These are phyloP conservation scores for Carex littledalei DNA, from an alignment of 176 grass and related monocot genomes.

Conservation along the genomic window DNA sequence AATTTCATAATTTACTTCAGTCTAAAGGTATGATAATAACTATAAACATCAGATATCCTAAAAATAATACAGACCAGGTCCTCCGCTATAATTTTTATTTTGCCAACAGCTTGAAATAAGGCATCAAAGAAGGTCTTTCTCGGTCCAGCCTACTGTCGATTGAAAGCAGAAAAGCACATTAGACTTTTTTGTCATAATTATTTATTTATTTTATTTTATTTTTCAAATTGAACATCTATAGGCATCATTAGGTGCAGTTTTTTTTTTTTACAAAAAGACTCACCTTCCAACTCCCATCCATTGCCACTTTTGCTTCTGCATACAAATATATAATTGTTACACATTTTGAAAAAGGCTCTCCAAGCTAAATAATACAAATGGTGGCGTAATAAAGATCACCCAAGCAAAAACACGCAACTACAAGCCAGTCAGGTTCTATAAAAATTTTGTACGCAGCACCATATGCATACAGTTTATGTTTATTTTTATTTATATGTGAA, in stretches of 20 bases:
- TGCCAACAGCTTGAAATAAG: conserved; percentile 68
- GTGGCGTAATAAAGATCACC: background rate
- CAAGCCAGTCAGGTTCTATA: background rate
- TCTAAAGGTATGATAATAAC: background rate
- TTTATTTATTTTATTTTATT: conserved; percentile 1
- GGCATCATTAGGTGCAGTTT: background rate
- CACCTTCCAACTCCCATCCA: conserved; percentile 87
- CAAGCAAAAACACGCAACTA: background rate
- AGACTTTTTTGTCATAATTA: background rate
- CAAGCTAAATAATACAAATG: conserved; percentile 20
- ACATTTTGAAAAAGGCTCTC: background rate
- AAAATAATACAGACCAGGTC: conserved; percentile 54
- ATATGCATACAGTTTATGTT: background rate
- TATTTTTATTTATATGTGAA: background rate
- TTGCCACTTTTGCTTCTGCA: conserved; percentile 77
- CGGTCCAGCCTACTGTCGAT: conserved; percentile 95
- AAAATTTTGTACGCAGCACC: background rate
- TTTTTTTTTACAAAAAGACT: conserved; percentile 2
- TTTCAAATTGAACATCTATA: conserved; percentile 27
- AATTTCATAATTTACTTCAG: conserved; percentile 13
- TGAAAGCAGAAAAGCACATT: conserved; percentile 18
- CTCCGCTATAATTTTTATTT: conserved; percentile 81
- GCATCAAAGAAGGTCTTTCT: conserved; percentile 88
- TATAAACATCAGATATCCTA: background rate
- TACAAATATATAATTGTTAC: background rate